Conservation (phyloP, 176 grass and related monocot genomes). For the Carex kokanica region DNA sequence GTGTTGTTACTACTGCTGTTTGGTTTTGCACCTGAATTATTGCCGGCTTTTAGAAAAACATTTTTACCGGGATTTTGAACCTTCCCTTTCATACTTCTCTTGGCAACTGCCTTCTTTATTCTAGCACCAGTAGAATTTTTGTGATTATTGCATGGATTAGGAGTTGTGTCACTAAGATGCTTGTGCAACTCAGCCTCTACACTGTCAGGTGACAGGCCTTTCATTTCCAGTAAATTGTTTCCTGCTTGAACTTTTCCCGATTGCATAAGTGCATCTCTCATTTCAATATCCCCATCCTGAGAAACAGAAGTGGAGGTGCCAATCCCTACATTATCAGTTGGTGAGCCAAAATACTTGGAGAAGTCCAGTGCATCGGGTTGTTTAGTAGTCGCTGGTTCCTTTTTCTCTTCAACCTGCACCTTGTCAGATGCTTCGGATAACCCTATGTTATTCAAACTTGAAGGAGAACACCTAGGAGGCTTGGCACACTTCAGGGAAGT, state of each 20-base stretch:
- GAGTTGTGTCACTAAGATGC: slow-evolving; percentile 12
- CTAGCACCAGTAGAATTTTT: slow-evolving; percentile 16
- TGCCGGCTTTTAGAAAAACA: slow-evolving; percentile 28
- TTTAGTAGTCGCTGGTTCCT: slow-evolving; percentile 21
- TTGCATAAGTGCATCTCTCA: slow-evolving; percentile 13
- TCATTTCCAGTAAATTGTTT: slow-evolving; percentile 20
- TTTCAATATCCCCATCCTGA: slow-evolving; percentile 29
- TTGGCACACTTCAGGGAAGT: slow-evolving; percentile 44
- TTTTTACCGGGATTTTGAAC: slow-evolving; percentile 32
- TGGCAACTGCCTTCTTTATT: slow-evolving; percentile 55
- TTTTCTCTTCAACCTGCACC: not conserved
- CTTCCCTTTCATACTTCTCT: slow-evolving; percentile 49
- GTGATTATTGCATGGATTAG: slow-evolving; percentile 27
- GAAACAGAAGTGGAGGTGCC: not conserved
- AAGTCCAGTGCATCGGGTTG: not conserved
- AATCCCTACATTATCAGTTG: not conserved
- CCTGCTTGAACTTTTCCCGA: slow-evolving; percentile 15
- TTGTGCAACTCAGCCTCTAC: slow-evolving; percentile 17
- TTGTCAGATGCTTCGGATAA: not conserved
- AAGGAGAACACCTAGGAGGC: slow-evolving; percentile 32
- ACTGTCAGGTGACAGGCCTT: slow-evolving; percentile 39
- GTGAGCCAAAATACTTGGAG: slow-evolving; percentile 32
- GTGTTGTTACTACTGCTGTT: not conserved
- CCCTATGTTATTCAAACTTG: slow-evolving; percentile 24
- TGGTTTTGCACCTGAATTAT: slow-evolving; percentile 38